These are phyloP conservation scores for Colletotrichum orchidophilum DNA, from an alignment of 2,329 filamentous ascomycete species.

Conservation along the genomic window DNA sequence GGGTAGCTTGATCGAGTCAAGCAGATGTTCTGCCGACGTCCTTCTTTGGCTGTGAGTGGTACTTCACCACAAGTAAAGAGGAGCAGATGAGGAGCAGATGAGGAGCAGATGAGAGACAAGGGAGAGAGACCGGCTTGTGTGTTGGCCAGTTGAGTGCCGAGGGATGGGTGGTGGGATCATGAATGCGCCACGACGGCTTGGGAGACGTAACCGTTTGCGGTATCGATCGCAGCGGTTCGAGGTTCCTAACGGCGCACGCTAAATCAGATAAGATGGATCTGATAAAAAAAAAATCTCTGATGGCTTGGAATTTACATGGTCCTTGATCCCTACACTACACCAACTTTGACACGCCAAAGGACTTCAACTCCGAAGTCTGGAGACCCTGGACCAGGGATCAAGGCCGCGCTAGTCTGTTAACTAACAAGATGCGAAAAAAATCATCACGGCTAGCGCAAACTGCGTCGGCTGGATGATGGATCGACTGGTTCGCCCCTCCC, in stretches of 20 bases:
- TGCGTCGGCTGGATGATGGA: background rate
- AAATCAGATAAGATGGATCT: conserved; percentile 34
- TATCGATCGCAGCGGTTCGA: conserved; percentile 19
- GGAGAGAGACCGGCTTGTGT: background rate
- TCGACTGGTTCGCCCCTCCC: background rate
- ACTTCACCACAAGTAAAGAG: background rate
- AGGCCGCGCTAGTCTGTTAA: background rate
- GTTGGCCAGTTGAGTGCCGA: background rate
- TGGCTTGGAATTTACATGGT: background rate
- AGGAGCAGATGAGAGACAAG: background rate
- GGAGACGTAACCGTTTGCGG: conserved; percentile 9
- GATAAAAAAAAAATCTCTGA: conserved; percentile 29
- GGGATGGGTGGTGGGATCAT: conserved; percentile 12
- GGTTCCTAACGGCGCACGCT: conserved; percentile 2
- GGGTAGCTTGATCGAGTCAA: background rate
- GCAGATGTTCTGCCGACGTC: background rate
- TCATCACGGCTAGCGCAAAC: background rate
- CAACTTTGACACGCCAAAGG: background rate
- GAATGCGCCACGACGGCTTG: conserved; percentile 6
- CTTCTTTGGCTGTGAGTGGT: background rate
- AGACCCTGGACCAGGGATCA: background rate
- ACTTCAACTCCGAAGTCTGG: background rate
- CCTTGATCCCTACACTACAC: conserved; percentile 9
- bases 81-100: background rate
- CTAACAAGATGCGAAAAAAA: background rate